Evolutionary conservation across 805 yeast genomes (phyloP).

Genomic region (Soucietia sequanensis): DNA sequence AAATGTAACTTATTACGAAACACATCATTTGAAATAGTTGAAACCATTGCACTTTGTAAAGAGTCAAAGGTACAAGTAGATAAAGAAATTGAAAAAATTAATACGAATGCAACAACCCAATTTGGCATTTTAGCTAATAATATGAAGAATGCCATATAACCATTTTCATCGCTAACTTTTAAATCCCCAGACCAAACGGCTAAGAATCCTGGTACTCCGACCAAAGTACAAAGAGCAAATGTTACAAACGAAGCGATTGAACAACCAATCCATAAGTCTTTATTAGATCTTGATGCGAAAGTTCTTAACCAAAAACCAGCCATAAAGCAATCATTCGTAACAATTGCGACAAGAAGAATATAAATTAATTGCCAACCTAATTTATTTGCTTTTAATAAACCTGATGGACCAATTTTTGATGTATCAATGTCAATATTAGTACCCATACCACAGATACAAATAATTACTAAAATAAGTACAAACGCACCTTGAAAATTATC

Average conservation of each 20-base stretch:
- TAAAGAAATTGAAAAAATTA: constrained; percentile 69
- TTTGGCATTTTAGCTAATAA: constrained; percentile 70
- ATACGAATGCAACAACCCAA: constrained; percentile 83
- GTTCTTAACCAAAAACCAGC: constrained; percentile 95
- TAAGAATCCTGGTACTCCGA: constrained; percentile 80
- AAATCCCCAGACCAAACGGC: constrained; percentile 89
- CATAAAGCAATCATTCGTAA: constrained; percentile 86
- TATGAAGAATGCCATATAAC: constrained; percentile 70
- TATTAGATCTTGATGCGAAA: constrained; percentile 79
- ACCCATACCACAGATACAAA: constrained; percentile 80
- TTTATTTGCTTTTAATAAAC: constrained; percentile 61
- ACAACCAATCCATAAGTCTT: constrained; percentile 73
- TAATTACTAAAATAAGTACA: constrained; percentile 63
- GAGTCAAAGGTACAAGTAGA: constrained; percentile 91
- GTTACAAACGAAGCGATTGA: constrained; percentile 69
- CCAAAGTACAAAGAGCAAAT: constrained; percentile 61
- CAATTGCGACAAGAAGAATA: constrained; percentile 80
- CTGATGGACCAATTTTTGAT: constrained; percentile 60
- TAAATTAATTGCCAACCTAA: constrained; percentile 90
- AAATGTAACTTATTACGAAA: constrained; percentile 78
- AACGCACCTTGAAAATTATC: constrained; percentile 82
- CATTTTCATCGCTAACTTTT: constrained; percentile 50
- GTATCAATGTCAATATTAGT: constrained; percentile 64
- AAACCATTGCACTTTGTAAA: constrained; percentile 82
- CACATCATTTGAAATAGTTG: constrained; percentile 84